A percentile compares a stretch with the other conserved stretches of the same genome.
Evolutionary conservation across 1,139 yeast species (phyloP).

Genomic region (Pichia sp.): DNA sequence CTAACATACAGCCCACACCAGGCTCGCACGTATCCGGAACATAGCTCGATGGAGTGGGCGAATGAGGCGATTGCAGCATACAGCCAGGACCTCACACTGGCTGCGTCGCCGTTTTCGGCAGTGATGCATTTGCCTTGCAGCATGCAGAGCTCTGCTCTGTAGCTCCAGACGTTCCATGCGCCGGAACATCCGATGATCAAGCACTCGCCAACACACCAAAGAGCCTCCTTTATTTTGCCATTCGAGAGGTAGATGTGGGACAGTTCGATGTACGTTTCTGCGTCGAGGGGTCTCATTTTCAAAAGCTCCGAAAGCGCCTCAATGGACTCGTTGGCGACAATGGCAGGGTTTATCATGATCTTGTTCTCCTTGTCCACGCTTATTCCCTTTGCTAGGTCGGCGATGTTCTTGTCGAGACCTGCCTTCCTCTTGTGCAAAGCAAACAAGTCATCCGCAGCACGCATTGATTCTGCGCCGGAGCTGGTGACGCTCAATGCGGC

Average conservation of each 20-base stretch:
- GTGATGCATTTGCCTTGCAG: conserved; percentile 5
- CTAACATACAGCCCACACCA: conserved; percentile 69
- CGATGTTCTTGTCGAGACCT: conserved; percentile 10
- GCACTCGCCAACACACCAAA: conserved; percentile 65
- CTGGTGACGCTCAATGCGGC: conserved; percentile 10
- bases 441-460: conserved; percentile 9
- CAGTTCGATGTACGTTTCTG: conserved; percentile 73
- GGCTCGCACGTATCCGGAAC: conserved; percentile 61
- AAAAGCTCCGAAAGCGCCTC: conserved; percentile 46
- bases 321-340: conserved; percentile 28
- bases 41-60: conserved; percentile 68
- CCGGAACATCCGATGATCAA: conserved; percentile 51
- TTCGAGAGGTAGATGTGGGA: conserved; percentile 53
- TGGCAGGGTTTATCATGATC: conserved; percentile 3
- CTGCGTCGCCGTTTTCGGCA: not conserved
- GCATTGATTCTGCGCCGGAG: conserved; percentile 11
- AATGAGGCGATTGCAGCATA: conserved; percentile 10
- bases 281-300: conserved; percentile 64
- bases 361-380: conserved; percentile 1
- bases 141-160: conserved; percentile 46
- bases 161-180: conserved; percentile 68
- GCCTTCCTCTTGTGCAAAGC: conserved; percentile 9
- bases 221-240: conserved; percentile 67
- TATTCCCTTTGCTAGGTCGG: conserved; percentile 4
- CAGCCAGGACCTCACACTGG: conserved; percentile 4